A percentile compares a stretch with the other conserved stretches of the same genome.
phyloP scores from a whole-genome alignment of 495 filamentous ascomycete species.

The Daldinia caldariorum region DNA sequence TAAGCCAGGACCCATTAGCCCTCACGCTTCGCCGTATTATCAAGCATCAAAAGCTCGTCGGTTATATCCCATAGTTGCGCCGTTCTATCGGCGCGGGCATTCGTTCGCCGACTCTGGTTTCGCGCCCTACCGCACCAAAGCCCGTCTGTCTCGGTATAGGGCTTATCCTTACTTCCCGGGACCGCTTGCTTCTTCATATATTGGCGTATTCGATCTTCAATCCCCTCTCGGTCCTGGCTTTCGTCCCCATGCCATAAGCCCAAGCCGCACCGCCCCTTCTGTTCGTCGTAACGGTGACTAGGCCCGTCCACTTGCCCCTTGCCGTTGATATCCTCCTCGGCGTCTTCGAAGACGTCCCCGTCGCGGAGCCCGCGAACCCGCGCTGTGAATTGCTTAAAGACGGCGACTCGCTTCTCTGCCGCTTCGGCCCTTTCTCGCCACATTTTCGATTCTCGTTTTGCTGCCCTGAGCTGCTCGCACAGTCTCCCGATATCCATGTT shows the following conservation, averaged over 20 bases:
- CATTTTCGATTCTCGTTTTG: conserved; percentile 54
- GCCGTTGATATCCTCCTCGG: not conserved
- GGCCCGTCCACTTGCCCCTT: conserved; percentile 26
- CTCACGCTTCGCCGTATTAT: conserved; percentile 6
- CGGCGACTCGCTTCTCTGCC: conserved; percentile 58
- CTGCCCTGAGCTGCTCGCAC: conserved; percentile 55
- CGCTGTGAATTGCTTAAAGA: conserved; percentile 49
- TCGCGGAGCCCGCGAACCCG: conserved; percentile 43
- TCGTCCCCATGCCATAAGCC: conserved; percentile 10
- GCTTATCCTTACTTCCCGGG: not conserved
- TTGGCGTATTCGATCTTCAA: conserved; percentile 30
- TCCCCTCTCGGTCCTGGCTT: conserved; percentile 29
- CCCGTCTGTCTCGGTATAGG: not conserved
- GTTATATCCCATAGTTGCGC: conserved; percentile 38
- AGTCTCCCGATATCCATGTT: conserved; percentile 54
- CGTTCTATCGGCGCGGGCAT: not conserved
- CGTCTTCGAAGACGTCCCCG: not conserved
- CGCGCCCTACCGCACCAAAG: not conserved
- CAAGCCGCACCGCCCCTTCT: not conserved
- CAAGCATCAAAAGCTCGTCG: conserved; percentile 31
- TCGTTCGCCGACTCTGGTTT: conserved; percentile 1
- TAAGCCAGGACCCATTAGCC: not conserved
- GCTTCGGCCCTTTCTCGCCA: conserved; percentile 63
- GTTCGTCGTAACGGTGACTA: not conserved
- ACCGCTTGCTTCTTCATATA: conserved; percentile 4